Evolutionary conservation across 306 rosid genomes (phyloP).

Genomic region (Ormosia semicastrata): DNA sequence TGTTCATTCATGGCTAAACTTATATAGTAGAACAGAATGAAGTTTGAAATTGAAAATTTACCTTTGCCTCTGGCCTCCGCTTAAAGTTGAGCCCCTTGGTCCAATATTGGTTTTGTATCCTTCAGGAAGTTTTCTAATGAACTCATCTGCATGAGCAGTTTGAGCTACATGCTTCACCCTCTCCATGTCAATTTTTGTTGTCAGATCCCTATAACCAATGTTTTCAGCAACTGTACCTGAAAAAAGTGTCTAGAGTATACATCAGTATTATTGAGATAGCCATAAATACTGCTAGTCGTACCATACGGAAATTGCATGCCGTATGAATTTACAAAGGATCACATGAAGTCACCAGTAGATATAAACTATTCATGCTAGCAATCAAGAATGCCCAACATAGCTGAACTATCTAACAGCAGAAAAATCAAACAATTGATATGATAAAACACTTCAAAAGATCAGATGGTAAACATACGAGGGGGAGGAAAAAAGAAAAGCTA

Average conservation of each 20-base stretch:
- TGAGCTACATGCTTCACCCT: slow-evolving; percentile 67
- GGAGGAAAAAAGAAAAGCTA: not conserved
- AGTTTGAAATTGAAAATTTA: slow-evolving; percentile 25
- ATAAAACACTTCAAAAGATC: not conserved
- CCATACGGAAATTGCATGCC: not conserved
- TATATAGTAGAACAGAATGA: not conserved
- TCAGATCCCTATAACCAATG: slow-evolving; percentile 80
- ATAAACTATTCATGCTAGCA: slow-evolving; percentile 9
- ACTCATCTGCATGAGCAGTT: slow-evolving; percentile 86
- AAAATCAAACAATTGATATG: slow-evolving; percentile 15
- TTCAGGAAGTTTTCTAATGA: slow-evolving; percentile 69
- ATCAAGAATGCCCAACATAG: slow-evolving; percentile 7
- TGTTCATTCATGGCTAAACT: not conserved
- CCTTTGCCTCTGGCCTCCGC: slow-evolving; percentile 99
- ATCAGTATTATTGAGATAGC: slow-evolving; percentile 11
- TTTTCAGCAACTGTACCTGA: slow-evolving; percentile 91
- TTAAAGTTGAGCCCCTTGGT: slow-evolving; percentile 83
- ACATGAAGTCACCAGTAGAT: slow-evolving; percentile 3
- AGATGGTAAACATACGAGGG: not conserved
- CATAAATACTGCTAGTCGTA: not conserved
- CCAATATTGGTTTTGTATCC: slow-evolving; percentile 78
- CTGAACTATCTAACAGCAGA: not conserved
- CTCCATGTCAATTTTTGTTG: slow-evolving; percentile 68
- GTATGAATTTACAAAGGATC: not conserved
- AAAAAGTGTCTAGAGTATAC: slow-evolving; percentile 62